phyloP scores from a whole-genome alignment of 1,139 yeast species.

The Saccharomyces hybrid region DNA sequence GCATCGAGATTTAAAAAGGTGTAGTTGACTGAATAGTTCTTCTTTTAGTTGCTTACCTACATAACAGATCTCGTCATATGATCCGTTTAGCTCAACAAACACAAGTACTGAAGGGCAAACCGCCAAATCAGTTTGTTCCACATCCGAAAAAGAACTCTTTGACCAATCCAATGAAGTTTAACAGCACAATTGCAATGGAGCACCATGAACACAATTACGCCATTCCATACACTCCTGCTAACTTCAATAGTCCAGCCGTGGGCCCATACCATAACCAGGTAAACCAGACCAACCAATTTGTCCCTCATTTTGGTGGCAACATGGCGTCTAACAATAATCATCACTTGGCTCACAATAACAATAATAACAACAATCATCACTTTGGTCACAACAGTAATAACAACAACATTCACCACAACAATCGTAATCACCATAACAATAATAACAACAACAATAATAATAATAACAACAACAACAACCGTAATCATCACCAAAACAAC shows the following conservation, averaged over 20 bases:
- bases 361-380: conserved; percentile 31
- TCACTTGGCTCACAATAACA: not conserved
- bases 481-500: conserved; percentile 2
- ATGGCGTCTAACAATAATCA: conserved; percentile 1
- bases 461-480: conserved; percentile 19
- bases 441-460: conserved; percentile 23
- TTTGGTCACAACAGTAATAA: conserved; percentile 1
- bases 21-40: not conserved
- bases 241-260: not conserved
- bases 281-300: conserved; percentile 27
- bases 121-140: conserved; percentile 21
- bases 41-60: not conserved
- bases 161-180: conserved; percentile 6
- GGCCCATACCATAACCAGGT: not conserved
- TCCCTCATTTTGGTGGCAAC: not conserved
- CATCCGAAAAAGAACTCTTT: conserved; percentile 5
- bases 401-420: conserved; percentile 18
- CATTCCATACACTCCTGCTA: not conserved
- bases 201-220: conserved; percentile 4
- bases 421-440: conserved; percentile 32
- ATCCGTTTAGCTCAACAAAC: conserved; percentile 26
- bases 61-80: conserved; percentile 9
- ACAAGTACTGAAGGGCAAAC: conserved; percentile 23
- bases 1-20: not conserved
- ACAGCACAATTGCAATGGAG: conserved; percentile 5